Base-by-base conservation (phyloP, 2,329 filamentous ascomycete genomes). In the Xylaria sp. region DNA sequence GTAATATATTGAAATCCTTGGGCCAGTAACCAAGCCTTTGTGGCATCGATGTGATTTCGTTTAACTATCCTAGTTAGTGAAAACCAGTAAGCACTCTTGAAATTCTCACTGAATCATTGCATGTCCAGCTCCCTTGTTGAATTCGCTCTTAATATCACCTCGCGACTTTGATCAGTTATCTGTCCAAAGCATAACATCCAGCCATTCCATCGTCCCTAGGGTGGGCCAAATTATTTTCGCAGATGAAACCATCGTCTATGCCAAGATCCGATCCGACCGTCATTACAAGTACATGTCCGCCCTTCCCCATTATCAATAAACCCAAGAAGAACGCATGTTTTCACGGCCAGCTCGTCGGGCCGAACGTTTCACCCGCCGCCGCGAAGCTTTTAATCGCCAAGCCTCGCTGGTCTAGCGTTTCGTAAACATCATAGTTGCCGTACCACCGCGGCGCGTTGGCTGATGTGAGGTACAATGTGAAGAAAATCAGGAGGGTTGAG, bases 401-500 rank as follows among this genome's bases (percentile, higher is more conserved):
- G 4, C 72, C 76, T 19, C 63, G 63, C 65, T 77, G 77, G 66
- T 86, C 85, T 54, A 82, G 69, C 3, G 83, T 87, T 29, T 77
- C 62, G 46, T 79, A 70, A 3, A 79, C 79, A 6, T 74, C 78
- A 19, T 76, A 72, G 63, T 89, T 89, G 9, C 86, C 86, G 77
- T 84, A 89, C 87, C 90, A 92, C 9, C 79, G 70, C 0, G 87
- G 86, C 59, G 85, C 77, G 2, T 73, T 70, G 8, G 81, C 80
- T 33, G 80, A 77, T 2, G 87, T 87, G 66, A 91, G 73, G 58
- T 87, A 85, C 27, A 92, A 76, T 1, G 86, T 83, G 67, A 90
- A 85, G 78, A 92, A 90, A 59, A 92, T 88, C 59, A 92, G 73
- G 35, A 92, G 82, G 0, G 88, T 88, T 33, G 83, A 84, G 19